Evolutionary conservation across 345 rosid genomes (phyloP).

Genomic region (Psidium friedrichsthalianum): DNA sequence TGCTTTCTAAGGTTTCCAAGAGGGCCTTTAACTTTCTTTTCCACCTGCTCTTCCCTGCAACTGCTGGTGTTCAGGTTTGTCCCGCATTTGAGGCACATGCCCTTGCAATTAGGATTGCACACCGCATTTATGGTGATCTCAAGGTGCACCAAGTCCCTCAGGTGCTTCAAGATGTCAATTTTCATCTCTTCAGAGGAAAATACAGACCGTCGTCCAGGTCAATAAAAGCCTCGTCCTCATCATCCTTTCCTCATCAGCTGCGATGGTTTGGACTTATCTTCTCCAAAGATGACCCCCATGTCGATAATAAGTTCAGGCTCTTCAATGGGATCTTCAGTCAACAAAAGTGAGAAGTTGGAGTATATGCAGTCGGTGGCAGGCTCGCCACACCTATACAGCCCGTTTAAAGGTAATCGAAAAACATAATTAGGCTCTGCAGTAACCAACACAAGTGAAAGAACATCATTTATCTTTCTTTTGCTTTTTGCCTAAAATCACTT

Average conservation of each 20-base stretch:
- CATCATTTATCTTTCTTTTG: background rate
- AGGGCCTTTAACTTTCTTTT: constrained; percentile 48
- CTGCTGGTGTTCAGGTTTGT: constrained; percentile 51
- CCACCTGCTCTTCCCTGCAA: constrained; percentile 33
- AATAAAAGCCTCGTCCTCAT: constrained; percentile 40
- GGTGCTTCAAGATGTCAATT: constrained; percentile 71
- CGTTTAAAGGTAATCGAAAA: background rate
- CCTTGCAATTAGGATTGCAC: constrained; percentile 68
- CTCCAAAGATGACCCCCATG: constrained; percentile 33
- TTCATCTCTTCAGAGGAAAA: constrained; percentile 59
- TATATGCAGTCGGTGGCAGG: constrained; percentile 59
- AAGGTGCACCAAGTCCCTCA: constrained; percentile 73
- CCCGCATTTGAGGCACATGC: constrained; percentile 72
- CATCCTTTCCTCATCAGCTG: constrained; percentile 15
- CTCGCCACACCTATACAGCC: constrained; percentile 54
- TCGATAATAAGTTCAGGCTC: constrained; percentile 59
- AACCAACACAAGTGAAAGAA: background rate
- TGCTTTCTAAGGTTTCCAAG: constrained; percentile 56
- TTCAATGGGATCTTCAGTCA: constrained; percentile 56
- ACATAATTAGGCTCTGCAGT: background rate
- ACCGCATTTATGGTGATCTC: constrained; percentile 58
- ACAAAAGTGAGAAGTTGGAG: constrained; percentile 66
- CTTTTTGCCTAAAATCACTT: background rate
- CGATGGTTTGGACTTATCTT: constrained; percentile 16
- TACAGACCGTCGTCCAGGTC: constrained; percentile 79